Base-by-base conservation (phyloP, 1,284 basidiomycete species). In the Neonothopanus nambi region DNA sequence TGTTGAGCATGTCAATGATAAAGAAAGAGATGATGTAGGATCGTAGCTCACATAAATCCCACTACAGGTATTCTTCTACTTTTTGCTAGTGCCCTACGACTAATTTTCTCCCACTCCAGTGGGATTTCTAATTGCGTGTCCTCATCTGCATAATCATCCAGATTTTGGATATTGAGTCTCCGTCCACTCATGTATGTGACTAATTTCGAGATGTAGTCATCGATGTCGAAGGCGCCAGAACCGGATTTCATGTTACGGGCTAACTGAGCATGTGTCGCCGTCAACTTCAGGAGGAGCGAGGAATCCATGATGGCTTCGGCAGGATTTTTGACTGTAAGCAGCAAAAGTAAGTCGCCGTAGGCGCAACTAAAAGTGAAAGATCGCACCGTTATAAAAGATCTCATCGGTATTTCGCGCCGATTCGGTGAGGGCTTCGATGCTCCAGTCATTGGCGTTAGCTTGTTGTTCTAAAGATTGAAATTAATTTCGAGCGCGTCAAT, bases 191-290 rank as follows among this genome's bases (percentile, higher is more conserved):
- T 85, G 61, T 82, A 88, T 9, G 73, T 79, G 44, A 87, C 71
- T 20, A 93, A 75, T 61, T 86, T 86, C 1, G 81, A 70, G 42
- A 95, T 74, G 60, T 92, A 93, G 56, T 94, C 91, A 57, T 93
- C 91, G 30, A 88, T 74, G 64, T 95, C 93, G 64, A 95, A 94
- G 15, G 84, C 83, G 45, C 89, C 87, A 0, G 81, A 81, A 51
- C 89, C 90, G 1, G 90, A 84, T 67, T 90, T 91, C 81, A 94
- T 85, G n/a, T 86, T 83, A 36, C 89, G 86, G 12, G 91, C 91
- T 67, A 93, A 91, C 61, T 85, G 82, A 1, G 88, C 86, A 52
- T 84, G 78, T 63, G 87, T 78, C 54, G 78, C 82, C 5, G 90
- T 88, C 17, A 85, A 82, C 63, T 79, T 79, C 0, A 89, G 67